Percentiles rank a stretch among this genome's conserved stretches.
Conservation (phyloP, 1,284 basidiomycete genomes). For the Leccinum angustisporum region DNA sequence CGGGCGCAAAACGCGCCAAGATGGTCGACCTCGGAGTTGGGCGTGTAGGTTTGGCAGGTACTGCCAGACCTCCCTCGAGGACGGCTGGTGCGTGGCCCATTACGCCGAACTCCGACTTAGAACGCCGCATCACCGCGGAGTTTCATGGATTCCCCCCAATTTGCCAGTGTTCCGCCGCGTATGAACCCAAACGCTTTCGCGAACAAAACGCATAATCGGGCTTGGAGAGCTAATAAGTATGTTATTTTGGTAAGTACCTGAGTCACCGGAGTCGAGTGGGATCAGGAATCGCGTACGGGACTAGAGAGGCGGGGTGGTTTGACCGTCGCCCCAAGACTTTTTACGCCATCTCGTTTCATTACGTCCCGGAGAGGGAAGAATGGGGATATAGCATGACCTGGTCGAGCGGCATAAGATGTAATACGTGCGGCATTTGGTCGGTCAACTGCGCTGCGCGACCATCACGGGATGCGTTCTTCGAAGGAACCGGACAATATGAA, state of each 20-base stretch:
- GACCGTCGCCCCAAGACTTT: neutral
- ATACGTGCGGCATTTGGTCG: constrained; percentile 12
- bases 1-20: neutral
- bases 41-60: neutral
- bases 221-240: neutral
- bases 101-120: neutral
- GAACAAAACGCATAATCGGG: neutral
- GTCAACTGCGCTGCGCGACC: neutral
- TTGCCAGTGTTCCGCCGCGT: neutral
- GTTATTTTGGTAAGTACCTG: neutral
- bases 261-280: neutral
- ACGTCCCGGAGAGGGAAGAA: constrained; percentile 4
- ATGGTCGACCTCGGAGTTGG: constrained; percentile 1
- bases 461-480: neutral
- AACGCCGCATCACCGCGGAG: neutral
- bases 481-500: neutral
- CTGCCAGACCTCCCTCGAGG: neutral
- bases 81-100: neutral
- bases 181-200: neutral
- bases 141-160: neutral
- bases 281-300: constrained; percentile 2
- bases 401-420: constrained; percentile 5
- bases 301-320: constrained; percentile 4
- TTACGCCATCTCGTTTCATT: constrained; percentile 15
- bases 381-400: neutral